These are phyloP conservation scores for Trichophyton equinum DNA, from an alignment of 2,329 filamentous ascomycete species.

Conservation along the genomic window DNA sequence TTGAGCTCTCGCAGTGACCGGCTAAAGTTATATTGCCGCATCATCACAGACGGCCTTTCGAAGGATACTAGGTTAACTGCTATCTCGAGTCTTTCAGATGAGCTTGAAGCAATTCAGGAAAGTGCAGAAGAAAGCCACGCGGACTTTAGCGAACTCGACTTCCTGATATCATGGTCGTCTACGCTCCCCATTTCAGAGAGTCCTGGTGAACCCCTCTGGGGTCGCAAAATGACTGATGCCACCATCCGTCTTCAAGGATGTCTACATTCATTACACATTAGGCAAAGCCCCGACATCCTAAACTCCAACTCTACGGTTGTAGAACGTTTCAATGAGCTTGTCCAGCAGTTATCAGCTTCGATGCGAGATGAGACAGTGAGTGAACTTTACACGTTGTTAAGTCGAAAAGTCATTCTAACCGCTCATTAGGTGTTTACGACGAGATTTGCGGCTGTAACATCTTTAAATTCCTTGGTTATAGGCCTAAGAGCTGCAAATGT, in stretches of 20 bases:
- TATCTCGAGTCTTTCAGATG: slow-evolving; percentile 23
- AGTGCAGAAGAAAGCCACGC: slow-evolving; percentile 6
- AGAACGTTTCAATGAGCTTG: slow-evolving; percentile 21
- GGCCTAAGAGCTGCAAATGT: slow-evolving; percentile 30
- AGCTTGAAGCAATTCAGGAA: slow-evolving; percentile 20
- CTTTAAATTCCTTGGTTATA: slow-evolving; percentile 23
- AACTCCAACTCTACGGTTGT: neutral
- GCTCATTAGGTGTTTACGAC: slow-evolving; percentile 27
- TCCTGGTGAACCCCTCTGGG: slow-evolving; percentile 19
- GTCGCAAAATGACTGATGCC: slow-evolving; percentile 27
- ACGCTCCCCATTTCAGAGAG: slow-evolving; percentile 7
- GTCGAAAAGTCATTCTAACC: neutral
- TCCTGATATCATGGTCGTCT: slow-evolving; percentile 10
- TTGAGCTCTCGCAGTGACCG: slow-evolving; percentile 17
- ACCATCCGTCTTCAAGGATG: slow-evolving; percentile 28
- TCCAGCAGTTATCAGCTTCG: slow-evolving; percentile 26
- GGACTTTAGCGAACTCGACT: slow-evolving; percentile 14
- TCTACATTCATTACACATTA: slow-evolving; percentile 21
- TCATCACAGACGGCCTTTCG: slow-evolving; percentile 19
- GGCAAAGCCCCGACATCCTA: neutral
- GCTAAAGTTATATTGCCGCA: slow-evolving; percentile 21
- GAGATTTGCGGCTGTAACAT: slow-evolving; percentile 26
- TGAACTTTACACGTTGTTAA: neutral
- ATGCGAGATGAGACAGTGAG: slow-evolving; percentile 32
- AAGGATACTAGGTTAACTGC: slow-evolving; percentile 21